These are phyloP conservation scores for Lagerstroemia speciosa DNA, from an alignment of 345 rosid species.

Conservation along the genomic window DNA sequence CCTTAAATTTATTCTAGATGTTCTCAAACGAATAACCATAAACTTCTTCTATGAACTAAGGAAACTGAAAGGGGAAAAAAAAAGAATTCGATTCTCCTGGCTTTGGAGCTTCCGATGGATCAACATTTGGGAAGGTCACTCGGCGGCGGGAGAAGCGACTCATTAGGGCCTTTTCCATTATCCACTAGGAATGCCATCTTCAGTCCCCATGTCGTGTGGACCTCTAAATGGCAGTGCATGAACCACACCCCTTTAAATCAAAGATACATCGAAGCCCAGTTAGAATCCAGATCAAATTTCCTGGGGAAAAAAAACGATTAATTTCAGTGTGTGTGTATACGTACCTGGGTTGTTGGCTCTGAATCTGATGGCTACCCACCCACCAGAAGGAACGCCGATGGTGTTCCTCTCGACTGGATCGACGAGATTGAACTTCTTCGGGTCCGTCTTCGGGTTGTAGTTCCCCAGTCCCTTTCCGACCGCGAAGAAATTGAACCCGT, in stretches of 20 bases:
- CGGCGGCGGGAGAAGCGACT: conserved; percentile 87
- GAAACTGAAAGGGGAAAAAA: background rate
- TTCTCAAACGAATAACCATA: too few relatives aligned
- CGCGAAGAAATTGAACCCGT: conserved; percentile 76
- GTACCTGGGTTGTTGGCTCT: conserved; percentile 85
- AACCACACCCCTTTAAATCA: conserved; percentile 73
- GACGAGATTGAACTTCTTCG: conserved; percentile 58
- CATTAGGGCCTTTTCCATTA: conserved; percentile 76
- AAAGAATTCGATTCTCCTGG: background rate
- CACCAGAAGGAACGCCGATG: conserved; percentile 85
- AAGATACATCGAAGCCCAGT: background rate
- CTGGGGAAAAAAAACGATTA: too few relatives aligned
- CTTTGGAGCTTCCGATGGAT: background rate
- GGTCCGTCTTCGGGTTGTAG: conserved; percentile 49
- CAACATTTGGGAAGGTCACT: conserved; percentile 78
- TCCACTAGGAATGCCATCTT: conserved; percentile 97
- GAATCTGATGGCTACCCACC: conserved; percentile 86
- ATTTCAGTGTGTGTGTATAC: background rate
- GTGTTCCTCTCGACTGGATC: conserved; percentile 99
- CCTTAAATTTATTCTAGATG: too few relatives aligned
- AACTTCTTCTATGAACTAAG: too few relatives aligned
- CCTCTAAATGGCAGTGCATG: conserved; percentile 93
- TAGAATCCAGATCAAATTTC: too few relatives aligned
- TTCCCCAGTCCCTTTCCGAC: conserved; percentile 81
- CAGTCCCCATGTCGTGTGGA: conserved; percentile 96